Base-by-base conservation (phyloP, 2,329 filamentous ascomycete species). In the Aureobasidium vineae region DNA sequence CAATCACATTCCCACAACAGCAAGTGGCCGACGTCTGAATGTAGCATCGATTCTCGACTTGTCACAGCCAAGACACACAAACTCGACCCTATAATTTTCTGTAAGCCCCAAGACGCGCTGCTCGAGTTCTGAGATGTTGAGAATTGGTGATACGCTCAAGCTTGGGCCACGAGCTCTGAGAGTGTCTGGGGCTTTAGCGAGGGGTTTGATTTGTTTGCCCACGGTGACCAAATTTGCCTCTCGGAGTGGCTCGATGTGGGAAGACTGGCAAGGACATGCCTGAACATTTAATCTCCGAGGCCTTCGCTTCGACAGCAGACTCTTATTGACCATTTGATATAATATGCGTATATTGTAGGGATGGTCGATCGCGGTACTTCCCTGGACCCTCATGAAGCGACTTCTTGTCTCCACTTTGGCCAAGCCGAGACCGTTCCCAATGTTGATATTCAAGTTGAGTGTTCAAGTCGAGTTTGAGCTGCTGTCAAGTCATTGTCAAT, bases 151-250 rank as follows among this genome's bases (percentile, higher is more conserved):
- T 26, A 26, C n/a, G 33, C n/a, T 56, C 19, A 56, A 56, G 53
- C 53, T 41, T 41, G 53, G 53, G 53, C 33, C 52, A 36, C 31
- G 52, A 56, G 52, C 33, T 56, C 33, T 33, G 5, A 40, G 31
- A 56, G 53, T 56, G 53, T 41, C 53, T 41, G n/a, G 10, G 23
- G 33, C n/a, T 56, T 56, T 56, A 40, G 53, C 53, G 53, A 56
- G 53, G 21, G 53, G n/a, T 16, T 13, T 56, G 28, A 40, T 41
- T 40, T 67, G 53, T 59, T 54, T 33, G 56, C 40, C 33, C 57
- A 54, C 64, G 50, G 23, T 49, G 28, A 63, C 66, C 61, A 60
- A 54, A 26, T 6, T 16, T 23, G 21, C 28, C 49, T 36, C 19
- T 21, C 28, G 28, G 19, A 1, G 31, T 52, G 28, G 49, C 1